These are phyloP conservation scores for Cucurbitaria berberidis DNA, from an alignment of 2,329 filamentous ascomycete genomes.

Conservation along the genomic window DNA sequence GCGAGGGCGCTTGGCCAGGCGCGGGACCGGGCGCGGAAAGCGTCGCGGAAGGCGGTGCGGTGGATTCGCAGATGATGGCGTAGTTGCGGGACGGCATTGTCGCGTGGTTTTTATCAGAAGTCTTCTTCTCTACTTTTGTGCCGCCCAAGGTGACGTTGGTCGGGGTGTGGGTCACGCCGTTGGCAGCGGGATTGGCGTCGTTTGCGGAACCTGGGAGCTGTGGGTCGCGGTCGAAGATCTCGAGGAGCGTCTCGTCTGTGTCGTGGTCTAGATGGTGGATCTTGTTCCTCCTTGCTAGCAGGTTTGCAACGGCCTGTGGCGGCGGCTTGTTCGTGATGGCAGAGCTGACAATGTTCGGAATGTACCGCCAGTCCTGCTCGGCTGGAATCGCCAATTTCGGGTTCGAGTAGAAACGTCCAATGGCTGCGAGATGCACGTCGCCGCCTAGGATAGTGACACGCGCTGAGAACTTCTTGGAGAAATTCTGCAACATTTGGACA, in stretches of 20 bases:
- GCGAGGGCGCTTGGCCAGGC: constrained; percentile 28
- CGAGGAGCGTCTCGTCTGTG: constrained; percentile 69
- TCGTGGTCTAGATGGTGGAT: constrained; percentile 68
- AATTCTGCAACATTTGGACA: constrained; percentile 67
- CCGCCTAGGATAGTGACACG: constrained; percentile 68
- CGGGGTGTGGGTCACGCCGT: constrained; percentile 18
- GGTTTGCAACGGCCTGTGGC: constrained; percentile 68
- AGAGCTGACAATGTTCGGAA: constrained; percentile 68
- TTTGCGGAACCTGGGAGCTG: constrained; percentile 31
- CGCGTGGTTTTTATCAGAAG: constrained; percentile 75
- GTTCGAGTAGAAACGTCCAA: constrained; percentile 70
- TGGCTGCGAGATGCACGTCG: constrained; percentile 68
- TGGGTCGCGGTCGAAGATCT: constrained; percentile 67
- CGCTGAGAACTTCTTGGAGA: constrained; percentile 61
- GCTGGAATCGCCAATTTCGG: constrained; percentile 62
- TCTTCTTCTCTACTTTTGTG: constrained; percentile 57
- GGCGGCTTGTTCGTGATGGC: constrained; percentile 73
- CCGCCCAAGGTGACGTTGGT: constrained; percentile 31
- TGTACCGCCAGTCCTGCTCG: constrained; percentile 67
- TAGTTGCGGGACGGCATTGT: constrained; percentile 79
- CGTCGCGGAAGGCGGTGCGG: constrained; percentile 29
- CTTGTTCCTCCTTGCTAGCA: constrained; percentile 68
- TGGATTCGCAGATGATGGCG: constrained; percentile 65
- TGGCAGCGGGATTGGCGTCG: constrained; percentile 16
- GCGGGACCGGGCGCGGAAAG: constrained; percentile 24